Percentiles rank a stretch among this genome's conserved stretches.
phyloP scores from a whole-genome alignment of 305 asterid genomes.

The Fraxinus latifolia region DNA sequence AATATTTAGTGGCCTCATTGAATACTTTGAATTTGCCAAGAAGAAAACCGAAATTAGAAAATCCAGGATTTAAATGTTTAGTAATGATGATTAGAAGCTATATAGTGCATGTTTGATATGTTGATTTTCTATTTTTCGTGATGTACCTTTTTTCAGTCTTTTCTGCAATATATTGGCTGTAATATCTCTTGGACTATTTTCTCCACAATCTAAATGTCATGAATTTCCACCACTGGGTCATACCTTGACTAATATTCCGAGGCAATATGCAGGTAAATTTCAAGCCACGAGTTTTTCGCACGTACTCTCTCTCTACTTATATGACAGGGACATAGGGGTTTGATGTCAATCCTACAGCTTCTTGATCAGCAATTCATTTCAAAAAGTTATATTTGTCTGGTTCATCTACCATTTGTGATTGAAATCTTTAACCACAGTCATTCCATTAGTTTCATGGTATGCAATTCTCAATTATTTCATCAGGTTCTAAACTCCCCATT shows the following conservation, averaged over 20 bases:
- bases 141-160: not conserved
- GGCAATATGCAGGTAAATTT: conserved; percentile 13
- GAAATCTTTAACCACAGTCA: not conserved
- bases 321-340: not conserved
- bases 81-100: not conserved
- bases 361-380: conserved; percentile 1
- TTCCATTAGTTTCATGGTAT: conserved; percentile 23
- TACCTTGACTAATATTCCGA: not conserved
- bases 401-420: not conserved
- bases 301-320: not conserved
- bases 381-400: conserved; percentile 8
- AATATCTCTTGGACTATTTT: not conserved
- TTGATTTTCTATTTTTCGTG: not conserved
- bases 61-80: not conserved
- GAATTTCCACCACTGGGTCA: not conserved
- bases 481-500: conserved; percentile 25
- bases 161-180: conserved; percentile 4
- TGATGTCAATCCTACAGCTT: conserved; percentile 13
- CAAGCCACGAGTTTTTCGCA: not conserved
- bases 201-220: not conserved
- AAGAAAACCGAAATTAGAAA: not conserved
- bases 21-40: not conserved
- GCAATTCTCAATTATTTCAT: conserved; percentile 27
- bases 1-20: not conserved
- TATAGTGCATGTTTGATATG: not conserved